A percentile compares a stretch with the other conserved stretches of the same genome.
phyloP scores from a whole-genome alignment of 371 early-diverging fungal genomes.

The Blastocladiella emersonii region DNA sequence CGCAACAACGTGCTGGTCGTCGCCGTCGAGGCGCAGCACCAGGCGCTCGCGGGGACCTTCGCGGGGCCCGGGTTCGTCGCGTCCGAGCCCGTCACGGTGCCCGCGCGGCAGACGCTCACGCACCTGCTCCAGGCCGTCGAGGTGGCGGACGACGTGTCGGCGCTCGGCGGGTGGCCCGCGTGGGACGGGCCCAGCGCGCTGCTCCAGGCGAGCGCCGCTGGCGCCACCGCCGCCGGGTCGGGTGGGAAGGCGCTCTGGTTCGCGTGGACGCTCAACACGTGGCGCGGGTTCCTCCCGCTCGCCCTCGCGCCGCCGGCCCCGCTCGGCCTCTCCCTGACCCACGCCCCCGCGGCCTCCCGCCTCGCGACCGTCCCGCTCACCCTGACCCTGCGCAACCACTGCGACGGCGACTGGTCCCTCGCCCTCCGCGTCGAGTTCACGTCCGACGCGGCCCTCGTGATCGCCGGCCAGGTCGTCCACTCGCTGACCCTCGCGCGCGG shows the following conservation, averaged over 20 bases:
- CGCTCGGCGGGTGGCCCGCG: background rate
- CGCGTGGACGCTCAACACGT: conserved; percentile 1
- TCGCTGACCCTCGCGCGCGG: too few species aligned
- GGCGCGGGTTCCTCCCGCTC: conserved; percentile 11
- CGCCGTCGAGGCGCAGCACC: background rate
- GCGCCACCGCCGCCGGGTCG: conserved; percentile 9
- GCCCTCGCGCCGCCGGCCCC: conserved; percentile 17
- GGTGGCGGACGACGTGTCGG: background rate
- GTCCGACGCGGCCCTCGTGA: background rate
- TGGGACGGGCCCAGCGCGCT: background rate
- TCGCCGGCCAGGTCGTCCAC: background rate
- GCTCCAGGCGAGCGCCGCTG: background rate
- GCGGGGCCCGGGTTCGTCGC: background rate
- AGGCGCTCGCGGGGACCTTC: background rate
- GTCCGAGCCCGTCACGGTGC: background rate
- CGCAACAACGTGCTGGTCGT: background rate
- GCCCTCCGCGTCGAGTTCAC: background rate
- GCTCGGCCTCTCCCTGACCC: conserved; percentile 13
- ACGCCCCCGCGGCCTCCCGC: conserved; percentile 8
- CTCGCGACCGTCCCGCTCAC: background rate
- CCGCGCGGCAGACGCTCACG: background rate
- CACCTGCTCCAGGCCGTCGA: background rate
- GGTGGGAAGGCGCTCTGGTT: conserved; percentile 11
- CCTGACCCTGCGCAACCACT: background rate
- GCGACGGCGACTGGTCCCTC: background rate